Evolutionary conservation across 306 rosid genomes (phyloP).

Genomic region (Cicer pinnatifidum): DNA sequence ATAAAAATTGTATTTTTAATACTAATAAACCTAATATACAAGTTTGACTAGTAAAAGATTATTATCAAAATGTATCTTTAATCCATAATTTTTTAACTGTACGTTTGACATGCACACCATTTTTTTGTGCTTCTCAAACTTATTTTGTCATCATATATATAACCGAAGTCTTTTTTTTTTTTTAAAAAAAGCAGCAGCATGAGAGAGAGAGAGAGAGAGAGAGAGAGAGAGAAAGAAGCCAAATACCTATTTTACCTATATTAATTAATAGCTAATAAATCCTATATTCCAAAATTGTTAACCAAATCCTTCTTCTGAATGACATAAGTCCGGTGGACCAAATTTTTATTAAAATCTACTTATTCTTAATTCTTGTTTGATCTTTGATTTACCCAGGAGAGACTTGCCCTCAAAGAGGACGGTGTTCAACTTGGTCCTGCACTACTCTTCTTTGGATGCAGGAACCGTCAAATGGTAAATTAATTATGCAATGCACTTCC

Average conservation of each 20-base stretch:
- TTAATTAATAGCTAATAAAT: not conserved
- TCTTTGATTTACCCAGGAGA: conserved; percentile 69
- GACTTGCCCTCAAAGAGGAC: conserved; percentile 72
- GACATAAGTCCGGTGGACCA: conserved; percentile 3
- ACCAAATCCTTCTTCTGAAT: conserved; percentile 19
- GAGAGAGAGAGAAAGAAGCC: not conserved
- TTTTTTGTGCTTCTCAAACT: not conserved
- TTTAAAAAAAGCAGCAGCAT: not conserved
- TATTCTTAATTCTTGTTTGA: conserved; percentile 32
- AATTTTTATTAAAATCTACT: conserved; percentile 18
- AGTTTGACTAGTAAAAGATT: not conserved
- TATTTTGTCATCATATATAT: not conserved
- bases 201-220: not conserved
- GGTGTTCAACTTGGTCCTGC: conserved; percentile 84
- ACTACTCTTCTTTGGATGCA: conserved; percentile 88
- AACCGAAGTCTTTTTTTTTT: not conserved
- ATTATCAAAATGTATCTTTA: not conserved
- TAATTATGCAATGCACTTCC: conserved; percentile 27
- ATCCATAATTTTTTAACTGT: not conserved
- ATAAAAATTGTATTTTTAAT: not conserved
- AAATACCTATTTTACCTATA: not conserved
- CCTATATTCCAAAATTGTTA: conserved; percentile 19
- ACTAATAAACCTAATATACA: not conserved
- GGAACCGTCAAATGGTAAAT: conserved; percentile 87
- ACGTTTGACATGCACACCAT: not conserved